phyloP scores from a whole-genome alignment of 2,329 filamentous ascomycete species.

The Penicillium sp. region DNA sequence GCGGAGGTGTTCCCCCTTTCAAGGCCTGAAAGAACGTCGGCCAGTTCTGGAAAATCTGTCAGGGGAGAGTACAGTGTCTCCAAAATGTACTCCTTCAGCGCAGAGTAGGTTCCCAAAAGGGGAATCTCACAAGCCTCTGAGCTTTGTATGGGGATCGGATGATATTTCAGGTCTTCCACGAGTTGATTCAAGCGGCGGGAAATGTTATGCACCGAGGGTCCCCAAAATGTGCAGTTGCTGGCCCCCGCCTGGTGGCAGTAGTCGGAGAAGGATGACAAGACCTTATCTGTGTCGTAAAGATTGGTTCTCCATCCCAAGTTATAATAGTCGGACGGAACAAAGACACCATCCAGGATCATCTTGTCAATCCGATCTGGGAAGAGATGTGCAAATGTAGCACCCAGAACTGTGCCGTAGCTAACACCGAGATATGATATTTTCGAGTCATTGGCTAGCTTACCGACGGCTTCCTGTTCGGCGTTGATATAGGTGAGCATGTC shows the following conservation, averaged over 20 bases:
- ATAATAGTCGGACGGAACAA: slow-evolving; percentile 22
- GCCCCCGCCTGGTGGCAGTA: slow-evolving; percentile 7
- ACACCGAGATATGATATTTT: slow-evolving; percentile 29
- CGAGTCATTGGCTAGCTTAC: slow-evolving; percentile 10
- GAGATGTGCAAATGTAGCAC: slow-evolving; percentile 41
- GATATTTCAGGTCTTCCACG: slow-evolving; percentile 11
- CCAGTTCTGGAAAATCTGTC: slow-evolving; percentile 8
- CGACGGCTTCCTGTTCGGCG: slow-evolving; percentile 14
- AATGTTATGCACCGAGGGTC: slow-evolving; percentile 9
- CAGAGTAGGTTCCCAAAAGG: slow-evolving; percentile 15
- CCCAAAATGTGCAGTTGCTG: slow-evolving; percentile 15
- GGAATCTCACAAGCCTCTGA: slow-evolving; percentile 8
- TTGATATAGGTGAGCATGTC: slow-evolving; percentile 33
- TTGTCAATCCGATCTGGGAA: slow-evolving; percentile 31
- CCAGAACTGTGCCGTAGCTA: slow-evolving; percentile 42
- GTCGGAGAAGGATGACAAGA: slow-evolving; percentile 34
- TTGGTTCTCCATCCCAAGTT: slow-evolving; percentile 12
- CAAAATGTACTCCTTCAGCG: slow-evolving; percentile 12
- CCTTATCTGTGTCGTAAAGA: slow-evolving; percentile 31
- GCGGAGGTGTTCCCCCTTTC: slow-evolving; percentile 11
- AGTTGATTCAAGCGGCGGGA: slow-evolving; percentile 11
- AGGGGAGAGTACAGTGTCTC: slow-evolving; percentile 5
- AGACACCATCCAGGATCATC: slow-evolving; percentile 21
- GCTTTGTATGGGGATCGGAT: slow-evolving; percentile 14
- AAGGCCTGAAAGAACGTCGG: slow-evolving; percentile 10